Evolutionary conservation across 192 early-diverging fungal species (phyloP).

Genomic region (Backusella luteola): DNA sequence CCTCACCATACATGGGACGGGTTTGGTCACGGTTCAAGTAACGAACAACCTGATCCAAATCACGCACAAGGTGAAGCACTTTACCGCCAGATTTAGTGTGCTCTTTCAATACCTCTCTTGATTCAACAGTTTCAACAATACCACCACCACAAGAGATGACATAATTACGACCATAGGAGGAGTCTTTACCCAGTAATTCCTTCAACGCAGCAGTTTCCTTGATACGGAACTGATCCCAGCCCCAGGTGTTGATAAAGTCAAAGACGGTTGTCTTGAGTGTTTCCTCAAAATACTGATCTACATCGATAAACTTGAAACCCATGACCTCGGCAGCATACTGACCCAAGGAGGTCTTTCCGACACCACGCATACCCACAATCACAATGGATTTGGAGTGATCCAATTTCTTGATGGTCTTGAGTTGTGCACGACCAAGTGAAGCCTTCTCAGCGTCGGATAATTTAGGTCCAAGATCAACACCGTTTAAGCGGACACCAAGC

Average conservation of each 20-base stretch:
- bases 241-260: constrained; percentile 70
- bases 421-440: neutral
- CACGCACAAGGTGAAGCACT: constrained; percentile 80
- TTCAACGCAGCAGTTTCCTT: constrained; percentile 72
- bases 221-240: constrained; percentile 87
- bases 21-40: constrained; percentile 81
- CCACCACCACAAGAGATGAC: constrained; percentile 95
- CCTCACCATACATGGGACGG: constrained; percentile 82
- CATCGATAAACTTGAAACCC: constrained; percentile 79
- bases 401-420: constrained; percentile 31
- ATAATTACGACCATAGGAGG: constrained; percentile 51
- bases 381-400: constrained; percentile 57
- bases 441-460: neutral
- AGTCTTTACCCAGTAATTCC: constrained; percentile 50
- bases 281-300: constrained; percentile 82
- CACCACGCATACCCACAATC: constrained; percentile 99
- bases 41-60: constrained; percentile 76
- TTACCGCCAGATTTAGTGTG: constrained; percentile 55
- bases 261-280: constrained; percentile 71
- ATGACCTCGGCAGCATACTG: constrained; percentile 66
- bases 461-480: constrained; percentile 48
- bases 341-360: constrained; percentile 91
- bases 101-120: constrained; percentile 63
- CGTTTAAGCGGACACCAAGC: constrained; percentile 63
- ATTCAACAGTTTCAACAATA: constrained; percentile 79